Base-by-base conservation (phyloP, 2,329 filamentous ascomycete species). In the Neopestalotiopsis sp. region DNA sequence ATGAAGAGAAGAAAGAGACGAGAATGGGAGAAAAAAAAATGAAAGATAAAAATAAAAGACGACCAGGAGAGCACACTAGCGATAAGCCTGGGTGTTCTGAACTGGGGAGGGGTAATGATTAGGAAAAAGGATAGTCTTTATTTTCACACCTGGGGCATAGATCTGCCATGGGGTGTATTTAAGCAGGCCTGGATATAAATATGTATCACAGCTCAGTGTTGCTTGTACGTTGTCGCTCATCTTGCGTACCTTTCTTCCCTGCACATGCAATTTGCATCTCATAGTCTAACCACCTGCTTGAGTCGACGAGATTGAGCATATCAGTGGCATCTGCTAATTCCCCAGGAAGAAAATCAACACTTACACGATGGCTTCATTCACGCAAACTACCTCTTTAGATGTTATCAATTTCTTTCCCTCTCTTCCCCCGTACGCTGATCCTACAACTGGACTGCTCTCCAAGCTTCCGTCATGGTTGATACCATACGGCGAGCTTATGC, bases 401-500 rank as follows among this genome's bases (percentile, higher is more conserved):
- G 56, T 58, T 17, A 17, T 45, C 20, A 58, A 58, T 20, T 58
- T 58, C 17, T 58, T 58, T 24, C 56, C 56, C 4, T 13, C 4
- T 20, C 56, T 58, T 20, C 56, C n/a, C n/a, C 13, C 13, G 56
- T 58, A 58, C 13, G 24, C 56, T 24, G 56, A 58, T 58, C 56
- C 56, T 20, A 58, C 56, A 30, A 58, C 56, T 58, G 56, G 56
- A 58, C n/a, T 58, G 56, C 56, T 58, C 4, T 58, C 56, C 56
- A 58, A 13, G 28, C 56, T 58, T 6, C 56, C 56, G 12, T 4
- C 20, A 9, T 30, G n/a, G 56, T 30, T 58, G 56, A 58, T 58
- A 58, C 56, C 56, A 14, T 89, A 88, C 72, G 84, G 81, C 38
- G 82, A 89, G 73, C 78, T 88, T 14, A 81, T 86, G 66, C 85